Conservation (phyloP, 768 basidiomycete species). For the Floccularia luteovirens region DNA sequence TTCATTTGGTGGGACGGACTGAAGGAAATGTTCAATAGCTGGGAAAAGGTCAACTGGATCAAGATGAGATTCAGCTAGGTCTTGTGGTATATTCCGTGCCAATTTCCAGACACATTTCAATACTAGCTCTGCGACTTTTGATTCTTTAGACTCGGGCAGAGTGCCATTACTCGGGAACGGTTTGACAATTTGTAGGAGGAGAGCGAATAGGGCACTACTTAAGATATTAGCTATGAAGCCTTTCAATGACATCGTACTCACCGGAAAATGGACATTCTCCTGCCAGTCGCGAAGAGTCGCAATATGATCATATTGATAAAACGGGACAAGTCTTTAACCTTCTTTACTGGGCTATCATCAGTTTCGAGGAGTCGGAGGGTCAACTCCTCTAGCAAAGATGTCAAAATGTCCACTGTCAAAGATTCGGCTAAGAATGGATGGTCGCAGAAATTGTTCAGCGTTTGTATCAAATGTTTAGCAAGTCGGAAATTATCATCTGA, state of each 20-base stretch:
- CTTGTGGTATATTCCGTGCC: slow-evolving; percentile 89
- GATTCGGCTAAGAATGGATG: slow-evolving; percentile 84
- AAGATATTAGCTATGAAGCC: slow-evolving; percentile 5
- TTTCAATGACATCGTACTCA: slow-evolving; percentile 24
- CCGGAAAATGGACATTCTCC: slow-evolving; percentile 90
- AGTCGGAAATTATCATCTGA: slow-evolving; percentile 82
- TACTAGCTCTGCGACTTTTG: slow-evolving; percentile 87
- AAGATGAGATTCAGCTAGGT: slow-evolving; percentile 70
- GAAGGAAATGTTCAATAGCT: slow-evolving; percentile 90
- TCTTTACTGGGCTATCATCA: slow-evolving; percentile 75
- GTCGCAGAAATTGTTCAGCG: slow-evolving; percentile 91
- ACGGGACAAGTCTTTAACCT: slow-evolving; percentile 87
- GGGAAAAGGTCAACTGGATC: slow-evolving; percentile 87
- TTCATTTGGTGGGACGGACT: slow-evolving; percentile 90
- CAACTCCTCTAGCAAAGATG: slow-evolving; percentile 84
- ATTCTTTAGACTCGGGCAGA: slow-evolving; percentile 67
- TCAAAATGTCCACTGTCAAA: slow-evolving; percentile 77
- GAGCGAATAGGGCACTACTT: slow-evolving; percentile 65
- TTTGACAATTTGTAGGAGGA: slow-evolving; percentile 77
- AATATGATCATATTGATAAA: slow-evolving; percentile 99
- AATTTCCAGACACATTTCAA: slow-evolving; percentile 98
- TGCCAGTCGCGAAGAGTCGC: slow-evolving; percentile 84
- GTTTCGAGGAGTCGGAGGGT: slow-evolving; percentile 90
- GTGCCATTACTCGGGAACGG: slow-evolving; percentile 77
- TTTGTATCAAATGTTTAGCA: slow-evolving; percentile 96